Base-by-base conservation (phyloP, 108 stramenopile genomes). In the Nitzschia inconspicua region DNA sequence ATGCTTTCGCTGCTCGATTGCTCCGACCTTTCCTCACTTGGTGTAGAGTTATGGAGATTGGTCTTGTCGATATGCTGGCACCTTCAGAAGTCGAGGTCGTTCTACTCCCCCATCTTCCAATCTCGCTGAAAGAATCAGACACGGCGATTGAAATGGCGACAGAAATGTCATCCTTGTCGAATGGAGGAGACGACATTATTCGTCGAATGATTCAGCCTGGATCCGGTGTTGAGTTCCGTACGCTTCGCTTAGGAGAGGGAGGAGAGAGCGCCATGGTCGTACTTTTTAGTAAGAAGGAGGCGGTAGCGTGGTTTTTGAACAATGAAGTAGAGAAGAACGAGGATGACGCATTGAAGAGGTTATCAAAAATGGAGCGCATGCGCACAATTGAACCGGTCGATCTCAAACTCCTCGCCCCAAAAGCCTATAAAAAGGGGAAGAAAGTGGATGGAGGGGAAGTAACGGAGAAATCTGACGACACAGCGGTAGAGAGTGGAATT, bases 191-290 rank as follows among this genome's bases (percentile, higher is more conserved):
- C 66, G 56, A 72, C 10, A 72, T 84, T 30, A 72, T 93, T 26
- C 58, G 84, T 11, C 53, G 50, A 44, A 83, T 89, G 85, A 93
- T 93, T 34, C 81, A 93, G 39, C 74, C 79, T 24, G 77, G 64
- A 41, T 93, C 91, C 1, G 91, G 91, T 19, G 91, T 93, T 18
- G 84, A 83, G 43, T 93, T 93, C 61, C 65, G 85, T 36, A 93
- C 91, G 8, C 61, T 93, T 2, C 67, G 85, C 47, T 78, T 93
- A 4, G 87, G 82, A 23, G 91, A 93, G 57, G 85, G 78, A 19
- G 83, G 82, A 22, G 85, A 89, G 19, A 86, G 85, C 58, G 79
- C 88, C 3, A 81, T 93, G 75, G 80, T 93, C 42, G 87, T 93
- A 3, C 42, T 93, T 23, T 93, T 93, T 35, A 80, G 79, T 34